Evolutionary conservation across 305 asterid genomes (phyloP).

Genomic region (Lippia alba): DNA sequence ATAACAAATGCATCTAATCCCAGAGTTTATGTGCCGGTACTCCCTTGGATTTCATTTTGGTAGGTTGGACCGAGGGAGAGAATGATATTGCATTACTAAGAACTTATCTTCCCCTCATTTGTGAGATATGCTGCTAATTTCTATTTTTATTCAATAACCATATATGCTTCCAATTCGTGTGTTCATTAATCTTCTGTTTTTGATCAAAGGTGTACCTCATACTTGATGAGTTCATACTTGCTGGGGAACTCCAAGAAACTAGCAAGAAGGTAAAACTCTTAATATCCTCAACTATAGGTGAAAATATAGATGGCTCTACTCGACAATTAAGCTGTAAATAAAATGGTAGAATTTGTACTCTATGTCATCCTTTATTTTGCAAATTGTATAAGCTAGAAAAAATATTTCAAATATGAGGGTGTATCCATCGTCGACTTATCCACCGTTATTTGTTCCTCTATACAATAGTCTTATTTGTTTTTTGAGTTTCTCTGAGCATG

Average conservation of each 20-base stretch:
- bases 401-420: too few species aligned
- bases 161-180: not conserved
- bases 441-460: too few species aligned
- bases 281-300: not conserved
- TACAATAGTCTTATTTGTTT: too few species aligned
- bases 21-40: not conserved
- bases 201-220: slow-evolving; percentile 63
- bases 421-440: too few species aligned
- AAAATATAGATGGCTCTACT: not conserved
- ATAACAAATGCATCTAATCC: slow-evolving; percentile 3
- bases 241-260: slow-evolving; percentile 84
- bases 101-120: not conserved
- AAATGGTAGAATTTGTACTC: not conserved
- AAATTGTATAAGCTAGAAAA: too few species aligned
- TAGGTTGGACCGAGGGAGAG: not conserved
- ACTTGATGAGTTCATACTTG: slow-evolving; percentile 77
- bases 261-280: slow-evolving; percentile 64
- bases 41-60: not conserved
- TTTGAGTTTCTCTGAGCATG: not conserved
- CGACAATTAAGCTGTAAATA: not conserved
- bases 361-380: not conserved
- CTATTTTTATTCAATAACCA: too few species aligned
- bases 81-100: not conserved
- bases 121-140: not conserved
- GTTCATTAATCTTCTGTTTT: slow-evolving; percentile 17